phyloP scores from a whole-genome alignment of 2,329 filamentous ascomycete genomes.

The Xylaria sp. region DNA sequence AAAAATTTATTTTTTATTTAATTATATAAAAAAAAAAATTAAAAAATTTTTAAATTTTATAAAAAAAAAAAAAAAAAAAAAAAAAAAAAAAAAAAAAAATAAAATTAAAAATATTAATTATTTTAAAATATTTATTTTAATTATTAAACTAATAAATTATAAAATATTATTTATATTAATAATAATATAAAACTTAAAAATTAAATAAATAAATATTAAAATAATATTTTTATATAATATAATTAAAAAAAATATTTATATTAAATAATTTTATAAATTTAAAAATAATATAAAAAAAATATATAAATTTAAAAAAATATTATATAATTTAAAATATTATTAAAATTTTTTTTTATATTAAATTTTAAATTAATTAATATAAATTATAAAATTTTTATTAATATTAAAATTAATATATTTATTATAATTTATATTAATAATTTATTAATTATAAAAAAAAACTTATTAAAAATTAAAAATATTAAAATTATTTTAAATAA shows the following conservation, averaged over 20 bases:
- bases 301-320: slow-evolving; percentile 15
- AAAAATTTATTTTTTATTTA: too few species aligned
- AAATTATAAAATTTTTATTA: slow-evolving; percentile 14
- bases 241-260: slow-evolving; percentile 17
- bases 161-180: slow-evolving; percentile 8
- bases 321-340: slow-evolving; percentile 21
- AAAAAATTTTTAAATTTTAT: neutral
- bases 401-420: slow-evolving; percentile 13
- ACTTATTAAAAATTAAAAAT: slow-evolving; percentile 25
- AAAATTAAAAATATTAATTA: slow-evolving; percentile 19
- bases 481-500: slow-evolving; percentile 7
- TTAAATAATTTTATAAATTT: slow-evolving; percentile 19
- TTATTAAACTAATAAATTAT: slow-evolving; percentile 23
- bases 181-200: slow-evolving; percentile 11
- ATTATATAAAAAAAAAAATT: neutral
- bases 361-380: slow-evolving; percentile 7
- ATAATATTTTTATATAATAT: neutral
- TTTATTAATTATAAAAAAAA: too few species aligned
- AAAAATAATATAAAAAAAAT: slow-evolving; percentile 8
- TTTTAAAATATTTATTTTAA: slow-evolving; percentile 18
- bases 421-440: slow-evolving; percentile 1
- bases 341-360: slow-evolving; percentile 9
- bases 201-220: slow-evolving; percentile 23
- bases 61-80: neutral
- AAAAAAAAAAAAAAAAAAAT: neutral